Conservation (phyloP, 2,329 filamentous ascomycete species). For the Pseudogymnoascus sp. region DNA sequence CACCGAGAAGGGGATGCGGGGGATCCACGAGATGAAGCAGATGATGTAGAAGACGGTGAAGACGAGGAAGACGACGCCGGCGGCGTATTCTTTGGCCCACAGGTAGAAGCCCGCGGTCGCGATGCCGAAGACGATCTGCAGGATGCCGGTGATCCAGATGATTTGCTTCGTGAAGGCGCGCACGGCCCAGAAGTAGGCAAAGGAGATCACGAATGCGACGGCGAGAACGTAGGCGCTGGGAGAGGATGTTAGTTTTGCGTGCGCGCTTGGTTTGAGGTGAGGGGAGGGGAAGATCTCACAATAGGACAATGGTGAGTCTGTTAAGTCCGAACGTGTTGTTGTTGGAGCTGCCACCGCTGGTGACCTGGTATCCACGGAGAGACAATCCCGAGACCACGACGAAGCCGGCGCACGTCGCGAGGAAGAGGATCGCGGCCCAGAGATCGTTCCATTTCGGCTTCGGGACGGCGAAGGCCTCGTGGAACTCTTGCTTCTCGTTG, state of each 20-base stretch:
- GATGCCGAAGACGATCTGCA: conserved; percentile 79
- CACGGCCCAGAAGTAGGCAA: conserved; percentile 66
- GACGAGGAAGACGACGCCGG: conserved; percentile 78
- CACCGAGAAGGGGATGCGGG: conserved; percentile 81
- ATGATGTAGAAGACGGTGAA: conserved; percentile 74
- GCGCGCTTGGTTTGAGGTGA: background rate
- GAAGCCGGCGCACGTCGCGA: conserved; percentile 65
- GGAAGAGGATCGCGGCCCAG: conserved; percentile 77
- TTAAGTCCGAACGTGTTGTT: conserved; percentile 45
- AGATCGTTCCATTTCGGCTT: conserved; percentile 83
- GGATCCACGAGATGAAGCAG: conserved; percentile 84
- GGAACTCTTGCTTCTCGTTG: conserved; percentile 41
- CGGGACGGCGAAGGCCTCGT: conserved; percentile 74
- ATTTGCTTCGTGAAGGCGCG: conserved; percentile 79
- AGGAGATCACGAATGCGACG: conserved; percentile 67
- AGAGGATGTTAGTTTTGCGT: background rate
- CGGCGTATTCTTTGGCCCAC: conserved; percentile 58
- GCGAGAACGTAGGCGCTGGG: conserved; percentile 57
- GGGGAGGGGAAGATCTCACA: conserved; percentile 31
- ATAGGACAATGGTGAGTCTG: conserved; percentile 79
- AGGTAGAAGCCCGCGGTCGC: conserved; percentile 84
- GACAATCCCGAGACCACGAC: conserved; percentile 67
- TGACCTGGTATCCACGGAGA: conserved; percentile 61
- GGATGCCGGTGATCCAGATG: conserved; percentile 84
- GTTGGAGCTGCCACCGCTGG: conserved; percentile 19